Evolutionary conservation across 1,284 basidiomycete species (phyloP), one percentile per base, ranked within the genome.

Genomic region (Crucibulum parvulum): DNA sequence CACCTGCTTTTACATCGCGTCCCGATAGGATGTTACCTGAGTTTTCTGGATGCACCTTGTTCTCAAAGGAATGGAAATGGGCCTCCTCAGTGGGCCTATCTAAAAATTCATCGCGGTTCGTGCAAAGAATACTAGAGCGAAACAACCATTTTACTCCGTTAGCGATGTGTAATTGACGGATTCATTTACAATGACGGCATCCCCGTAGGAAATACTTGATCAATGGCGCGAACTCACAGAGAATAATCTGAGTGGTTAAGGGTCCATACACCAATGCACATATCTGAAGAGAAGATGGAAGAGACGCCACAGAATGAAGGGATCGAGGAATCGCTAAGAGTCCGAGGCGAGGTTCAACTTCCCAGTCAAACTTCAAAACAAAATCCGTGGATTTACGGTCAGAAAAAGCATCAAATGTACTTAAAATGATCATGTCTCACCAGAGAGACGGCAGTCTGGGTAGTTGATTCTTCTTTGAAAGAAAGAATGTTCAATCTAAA

Each of bases 211-310:
- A 16, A 11, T 24, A 31, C n/a, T 53, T 37, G 38, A 55, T 58
- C 41, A 67, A 24, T 2, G 24, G 56, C 37, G 59, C 41, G 37
- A 61, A 84, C 92, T 76, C 75, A 93, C 92, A 94, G 80, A 11
- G 91, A 86, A 71, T 92, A 94, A 52, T 88, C 84, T 35, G 87
- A 86, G 69, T 91, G 88, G 55, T 90, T 83, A 5, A 93, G 79
- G 53, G 90, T 84, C 87, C 89, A 93, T 69, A 92, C 83, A 51
- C 81, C 89, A 65, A 93, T 84, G 72, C 92, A 94, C 92, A 94
- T 92, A 51, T 55, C 56, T 56, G 36, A 34, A 55, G 47, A 58
- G 36, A 60, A 60, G 64, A 58, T 13, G 31, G 51, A 41, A 57
- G 66, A 61, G 47, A 53, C 47, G 11, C 34, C 24, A 24, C 24